phyloP scores from a whole-genome alignment of 805 yeast genomes.

The Phaffomyces opuntiae region DNA sequence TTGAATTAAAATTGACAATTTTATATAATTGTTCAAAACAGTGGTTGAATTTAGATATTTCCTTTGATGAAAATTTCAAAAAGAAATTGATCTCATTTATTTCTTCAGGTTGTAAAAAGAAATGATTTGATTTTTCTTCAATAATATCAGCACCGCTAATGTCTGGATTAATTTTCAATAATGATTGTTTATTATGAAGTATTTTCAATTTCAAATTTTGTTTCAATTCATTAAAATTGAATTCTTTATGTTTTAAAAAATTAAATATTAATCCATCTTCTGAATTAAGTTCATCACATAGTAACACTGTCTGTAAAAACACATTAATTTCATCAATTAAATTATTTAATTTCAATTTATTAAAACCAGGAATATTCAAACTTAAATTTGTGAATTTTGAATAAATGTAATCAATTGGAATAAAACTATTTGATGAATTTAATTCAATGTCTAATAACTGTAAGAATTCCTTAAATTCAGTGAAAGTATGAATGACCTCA shows the following conservation, averaged over 20 bases:
- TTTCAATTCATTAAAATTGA: slow-evolving; percentile 28
- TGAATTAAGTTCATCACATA: slow-evolving; percentile 28
- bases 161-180: slow-evolving; percentile 9
- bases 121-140: slow-evolving; percentile 7
- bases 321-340: slow-evolving; percentile 42
- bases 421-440: slow-evolving; percentile 25
- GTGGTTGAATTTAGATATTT: slow-evolving; percentile 29
- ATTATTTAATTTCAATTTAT: slow-evolving; percentile 42
- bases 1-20: slow-evolving; percentile 24
- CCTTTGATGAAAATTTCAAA: slow-evolving; percentile 37
- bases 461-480: slow-evolving; percentile 28
- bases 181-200: slow-evolving; percentile 23
- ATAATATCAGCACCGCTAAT: neutral
- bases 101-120: slow-evolving; percentile 28
- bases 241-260: slow-evolving; percentile 29
- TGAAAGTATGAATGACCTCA: slow-evolving; percentile 22
- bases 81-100: slow-evolving; percentile 42
- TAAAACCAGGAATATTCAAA: slow-evolving; percentile 23
- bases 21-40: slow-evolving; percentile 31
- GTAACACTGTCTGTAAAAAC: slow-evolving; percentile 36
- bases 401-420: slow-evolving; percentile 22
- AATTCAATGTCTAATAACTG: slow-evolving; percentile 30
- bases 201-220: slow-evolving; percentile 23
- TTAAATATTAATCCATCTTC: slow-evolving; percentile 36
- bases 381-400: slow-evolving; percentile 13